phyloP scores from a whole-genome alignment of 345 rosid genomes.

The Salix viminalis region DNA sequence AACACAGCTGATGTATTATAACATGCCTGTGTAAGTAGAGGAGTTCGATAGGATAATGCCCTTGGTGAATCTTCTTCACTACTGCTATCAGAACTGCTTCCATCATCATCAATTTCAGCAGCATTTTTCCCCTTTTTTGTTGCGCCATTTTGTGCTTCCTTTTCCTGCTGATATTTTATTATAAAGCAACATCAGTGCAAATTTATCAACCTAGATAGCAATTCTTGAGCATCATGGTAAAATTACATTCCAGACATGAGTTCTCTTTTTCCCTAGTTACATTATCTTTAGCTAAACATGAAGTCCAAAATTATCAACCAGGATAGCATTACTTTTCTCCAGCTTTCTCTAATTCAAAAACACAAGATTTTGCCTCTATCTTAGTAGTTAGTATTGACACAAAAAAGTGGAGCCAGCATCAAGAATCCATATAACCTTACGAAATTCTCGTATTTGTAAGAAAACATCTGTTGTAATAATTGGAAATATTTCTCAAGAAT shows the following conservation, averaged over 20 bases:
- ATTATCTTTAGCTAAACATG: too few relatives aligned
- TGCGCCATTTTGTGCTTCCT: conserved; percentile 41
- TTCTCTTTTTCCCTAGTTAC: too few relatives aligned
- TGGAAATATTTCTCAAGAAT: not conserved
- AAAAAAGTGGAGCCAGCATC: too few relatives aligned
- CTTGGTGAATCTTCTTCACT: conserved; percentile 64
- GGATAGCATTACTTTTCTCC: not conserved
- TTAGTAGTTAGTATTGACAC: too few relatives aligned
- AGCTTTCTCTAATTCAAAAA: not conserved
- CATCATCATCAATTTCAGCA: conserved; percentile 52
- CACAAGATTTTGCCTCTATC: too few relatives aligned
- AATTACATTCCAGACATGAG: too few relatives aligned
- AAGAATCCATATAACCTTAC: too few relatives aligned
- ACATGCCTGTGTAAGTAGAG: conserved; percentile 78
- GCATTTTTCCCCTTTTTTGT: conserved; percentile 48
- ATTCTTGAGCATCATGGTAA: not conserved
- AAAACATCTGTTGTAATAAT: too few relatives aligned
- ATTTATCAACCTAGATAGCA: not conserved
- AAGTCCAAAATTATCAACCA: too few relatives aligned
- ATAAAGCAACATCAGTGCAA: not conserved
- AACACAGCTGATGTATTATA: not conserved
- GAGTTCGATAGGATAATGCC: conserved; percentile 70
- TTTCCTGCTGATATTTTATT: conserved; percentile 39
- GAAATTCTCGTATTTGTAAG: too few relatives aligned
- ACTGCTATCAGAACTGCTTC: conserved; percentile 62